Percentiles rank a stretch among this genome's conserved stretches.
phyloP scores from a whole-genome alignment of 305 asterid genomes.

The Plantago rigida region DNA sequence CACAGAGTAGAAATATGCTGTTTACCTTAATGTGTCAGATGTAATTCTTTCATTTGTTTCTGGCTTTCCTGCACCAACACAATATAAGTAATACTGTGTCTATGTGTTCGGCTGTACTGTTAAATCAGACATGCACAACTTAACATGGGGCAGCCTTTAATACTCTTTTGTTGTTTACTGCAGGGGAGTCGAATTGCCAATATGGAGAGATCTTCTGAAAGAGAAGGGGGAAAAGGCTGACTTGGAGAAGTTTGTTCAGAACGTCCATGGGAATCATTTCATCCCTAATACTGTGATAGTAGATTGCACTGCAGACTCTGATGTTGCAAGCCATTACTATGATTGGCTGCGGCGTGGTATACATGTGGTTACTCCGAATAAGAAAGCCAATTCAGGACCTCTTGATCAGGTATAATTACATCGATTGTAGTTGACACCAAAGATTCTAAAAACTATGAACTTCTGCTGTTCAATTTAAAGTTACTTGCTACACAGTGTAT shows the following conservation, averaged over 20 bases:
- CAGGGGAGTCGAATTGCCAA: slow-evolving; percentile 80
- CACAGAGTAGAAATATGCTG: not conserved
- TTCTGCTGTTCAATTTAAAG: not conserved
- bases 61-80: not conserved
- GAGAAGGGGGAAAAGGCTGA: slow-evolving; percentile 68
- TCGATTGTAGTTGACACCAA: slow-evolving; percentile 1
- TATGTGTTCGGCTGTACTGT: not conserved
- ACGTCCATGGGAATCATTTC: slow-evolving; percentile 74
- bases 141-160: slow-evolving; percentile 9
- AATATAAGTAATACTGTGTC: not conserved
- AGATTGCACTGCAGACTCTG: slow-evolving; percentile 89
- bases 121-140: slow-evolving; percentile 7
- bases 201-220: slow-evolving; percentile 64
- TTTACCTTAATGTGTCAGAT: not conserved
- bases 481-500: not conserved
- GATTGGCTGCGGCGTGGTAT: slow-evolving; percentile 92
- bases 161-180: slow-evolving; percentile 18
- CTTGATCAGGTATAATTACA: slow-evolving; percentile 61
- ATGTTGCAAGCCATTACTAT: slow-evolving; percentile 69
- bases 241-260: slow-evolving; percentile 73
- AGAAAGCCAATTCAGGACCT: slow-evolving; percentile 99
- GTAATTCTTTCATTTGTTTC: not conserved
- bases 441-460: not conserved
- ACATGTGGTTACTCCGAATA: slow-evolving; percentile 88
- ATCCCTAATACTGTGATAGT: slow-evolving; percentile 86